These are phyloP conservation scores for Polytrichum commune DNA, from an alignment of 225 moss, liverwort and hornwort species.

Conservation along the genomic window DNA sequence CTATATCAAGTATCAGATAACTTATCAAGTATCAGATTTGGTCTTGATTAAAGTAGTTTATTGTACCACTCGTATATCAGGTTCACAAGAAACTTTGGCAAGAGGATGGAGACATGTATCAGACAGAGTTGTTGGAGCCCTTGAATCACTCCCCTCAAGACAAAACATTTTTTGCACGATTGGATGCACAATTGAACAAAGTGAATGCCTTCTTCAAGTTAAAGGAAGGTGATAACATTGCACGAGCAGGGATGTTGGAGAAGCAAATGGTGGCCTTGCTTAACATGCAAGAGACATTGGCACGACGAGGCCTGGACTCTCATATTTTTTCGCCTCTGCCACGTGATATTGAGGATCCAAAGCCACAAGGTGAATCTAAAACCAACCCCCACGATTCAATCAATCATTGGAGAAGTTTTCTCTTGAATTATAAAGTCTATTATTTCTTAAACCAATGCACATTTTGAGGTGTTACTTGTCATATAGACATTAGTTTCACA, in stretches of 20 bases:
- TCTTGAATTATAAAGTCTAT: too few relatives aligned
- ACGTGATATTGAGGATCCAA: background rate
- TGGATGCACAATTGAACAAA: slow-evolving; percentile 74
- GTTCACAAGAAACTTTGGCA: slow-evolving; percentile 1
- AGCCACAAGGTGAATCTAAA: background rate
- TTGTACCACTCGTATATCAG: background rate
- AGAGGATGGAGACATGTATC: slow-evolving; percentile 19
- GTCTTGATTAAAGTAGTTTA: too few relatives aligned
- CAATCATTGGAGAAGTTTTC: background rate
- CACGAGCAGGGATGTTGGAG: slow-evolving; percentile 55
- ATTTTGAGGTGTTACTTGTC: too few relatives aligned
- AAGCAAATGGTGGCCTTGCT: slow-evolving; percentile 57
- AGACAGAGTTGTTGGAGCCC: slow-evolving; percentile 53
- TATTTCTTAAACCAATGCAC: too few relatives aligned
- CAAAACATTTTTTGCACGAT: slow-evolving; percentile 43
- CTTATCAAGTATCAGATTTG: too few relatives aligned
- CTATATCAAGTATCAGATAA: too few relatives aligned
- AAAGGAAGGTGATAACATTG: slow-evolving; percentile 59
- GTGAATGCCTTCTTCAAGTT: slow-evolving; percentile 52
- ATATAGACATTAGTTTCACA: too few relatives aligned
- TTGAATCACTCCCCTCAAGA: slow-evolving; percentile 43
- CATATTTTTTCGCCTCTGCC: slow-evolving; percentile 1
- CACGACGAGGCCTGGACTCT: slow-evolving; percentile 15
- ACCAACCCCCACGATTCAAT: background rate
- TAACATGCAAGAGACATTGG: slow-evolving; percentile 39